Evolutionary conservation across 495 filamentous ascomycete genomes (phyloP).

Genomic region (Aspergillus conjunctus): DNA sequence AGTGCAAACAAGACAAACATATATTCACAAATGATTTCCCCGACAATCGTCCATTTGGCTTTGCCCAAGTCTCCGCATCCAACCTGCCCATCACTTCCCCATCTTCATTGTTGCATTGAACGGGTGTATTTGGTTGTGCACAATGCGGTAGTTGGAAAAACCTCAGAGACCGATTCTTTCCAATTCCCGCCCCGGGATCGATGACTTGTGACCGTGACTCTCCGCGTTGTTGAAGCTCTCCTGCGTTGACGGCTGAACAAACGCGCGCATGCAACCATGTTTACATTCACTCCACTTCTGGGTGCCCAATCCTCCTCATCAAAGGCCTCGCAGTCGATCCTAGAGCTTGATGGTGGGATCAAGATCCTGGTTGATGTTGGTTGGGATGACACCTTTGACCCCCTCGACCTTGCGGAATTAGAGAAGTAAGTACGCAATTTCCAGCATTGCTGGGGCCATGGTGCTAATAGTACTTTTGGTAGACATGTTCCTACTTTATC

Average conservation of each 20-base stretch:
- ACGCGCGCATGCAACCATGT: conserved; percentile 60
- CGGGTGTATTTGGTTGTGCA: not conserved
- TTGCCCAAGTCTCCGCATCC: not conserved
- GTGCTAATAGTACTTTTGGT: conserved; percentile 25
- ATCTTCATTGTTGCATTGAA: not conserved
- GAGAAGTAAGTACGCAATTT: conserved; percentile 68
- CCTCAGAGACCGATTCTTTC: not conserved
- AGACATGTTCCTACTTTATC: conserved; percentile 90
- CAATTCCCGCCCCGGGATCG: conserved; percentile 1
- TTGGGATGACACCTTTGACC: conserved; percentile 91
- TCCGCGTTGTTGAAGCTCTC: conserved; percentile 17
- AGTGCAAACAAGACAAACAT: conserved; percentile 43
- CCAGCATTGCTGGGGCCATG: not conserved
- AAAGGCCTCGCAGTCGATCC: conserved; percentile 84
- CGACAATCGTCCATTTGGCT: not conserved
- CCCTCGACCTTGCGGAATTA: conserved; percentile 75
- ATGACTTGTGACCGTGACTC: conserved; percentile 10
- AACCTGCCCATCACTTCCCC: not conserved
- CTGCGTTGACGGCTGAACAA: conserved; percentile 13
- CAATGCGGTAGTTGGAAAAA: conserved; percentile 8
- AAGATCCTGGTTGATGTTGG: conserved; percentile 94
- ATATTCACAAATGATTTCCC: not conserved
- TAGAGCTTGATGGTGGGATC: conserved; percentile 95
- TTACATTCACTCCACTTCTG: conserved; percentile 89
- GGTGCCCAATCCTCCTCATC: conserved; percentile 83